phyloP scores from a whole-genome alignment of 805 yeast genomes.

The Wickerhamiella hasegawae region DNA sequence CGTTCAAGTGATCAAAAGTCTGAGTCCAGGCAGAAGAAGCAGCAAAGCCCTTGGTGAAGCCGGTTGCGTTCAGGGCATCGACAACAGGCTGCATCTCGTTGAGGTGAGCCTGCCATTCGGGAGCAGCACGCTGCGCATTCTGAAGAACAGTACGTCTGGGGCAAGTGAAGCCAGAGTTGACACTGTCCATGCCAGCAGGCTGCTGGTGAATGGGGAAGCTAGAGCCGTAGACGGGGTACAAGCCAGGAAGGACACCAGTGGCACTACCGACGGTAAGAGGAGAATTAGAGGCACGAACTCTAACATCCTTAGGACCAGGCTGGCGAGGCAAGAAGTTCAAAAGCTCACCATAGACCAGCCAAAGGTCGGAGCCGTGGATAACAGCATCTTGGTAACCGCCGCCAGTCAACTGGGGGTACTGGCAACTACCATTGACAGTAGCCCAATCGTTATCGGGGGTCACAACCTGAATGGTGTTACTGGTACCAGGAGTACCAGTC shows the following conservation, averaged over 20 bases:
- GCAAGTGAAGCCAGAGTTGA: constrained; percentile 26
- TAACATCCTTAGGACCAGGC: constrained; percentile 19
- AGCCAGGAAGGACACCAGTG: constrained; percentile 23
- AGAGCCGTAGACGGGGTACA: constrained; percentile 22
- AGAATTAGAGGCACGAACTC: constrained; percentile 26
- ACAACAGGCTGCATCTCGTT: constrained; percentile 19
- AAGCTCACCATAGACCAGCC: constrained; percentile 23
- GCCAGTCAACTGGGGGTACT: constrained; percentile 26
- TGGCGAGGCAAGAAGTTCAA: constrained; percentile 23
- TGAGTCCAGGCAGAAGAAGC: constrained; percentile 10
- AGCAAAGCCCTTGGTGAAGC: constrained; percentile 10
- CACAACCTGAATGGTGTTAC: constrained; percentile 12
- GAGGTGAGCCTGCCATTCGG: constrained; percentile 25
- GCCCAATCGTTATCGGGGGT: constrained; percentile 13
- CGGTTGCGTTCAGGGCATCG: constrained; percentile 19
- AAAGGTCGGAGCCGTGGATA: constrained; percentile 27
- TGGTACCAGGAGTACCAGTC: constrained; percentile 10
- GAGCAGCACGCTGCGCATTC: constrained; percentile 16
- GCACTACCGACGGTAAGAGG: constrained; percentile 28
- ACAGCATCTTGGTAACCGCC: constrained; percentile 27
- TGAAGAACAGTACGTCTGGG: constrained; percentile 19
- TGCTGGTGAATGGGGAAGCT: constrained; percentile 22
- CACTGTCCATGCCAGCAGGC: constrained; percentile 21
- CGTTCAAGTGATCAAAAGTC: constrained; percentile 28
- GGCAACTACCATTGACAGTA: constrained; percentile 21